Base-by-base conservation (phyloP, 805 yeast genomes). In the Zygosaccharomyces bisporus region DNA sequence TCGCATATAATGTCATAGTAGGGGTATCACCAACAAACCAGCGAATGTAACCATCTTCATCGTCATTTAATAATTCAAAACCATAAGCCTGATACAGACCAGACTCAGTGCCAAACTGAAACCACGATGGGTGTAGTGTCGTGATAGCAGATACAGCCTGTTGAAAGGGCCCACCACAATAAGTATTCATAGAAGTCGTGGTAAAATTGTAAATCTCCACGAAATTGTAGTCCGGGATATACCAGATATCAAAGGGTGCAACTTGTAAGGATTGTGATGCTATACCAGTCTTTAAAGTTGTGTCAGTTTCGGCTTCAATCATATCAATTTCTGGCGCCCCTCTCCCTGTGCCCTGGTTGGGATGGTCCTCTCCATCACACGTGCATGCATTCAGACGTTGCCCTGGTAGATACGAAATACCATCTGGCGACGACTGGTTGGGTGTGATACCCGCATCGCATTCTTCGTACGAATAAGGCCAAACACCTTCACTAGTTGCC, bases 301-400 rank as follows among this genome's bases (percentile, higher is more conserved):
- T 72, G 51, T 79, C 81, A 19, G 80, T 77, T 54, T 87, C 89
- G 50, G 83, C 96, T 76, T 91, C 98, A 42, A 91, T 63, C 35
- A 82, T 80, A 78, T 91, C 98, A 55, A 91, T 87, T 73, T 89
- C 97, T 6, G 96, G 96, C 0, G 96, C 95, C 42, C 96, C 96
- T 65, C 98, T 80, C 10, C 97, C 97, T 1, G 68, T 65, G 39
- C 97, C 97, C 17, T 70, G 76, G 62, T 83, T 89, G 36, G 98
- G 98, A 63, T 90, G 97, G 39, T 83, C 88, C 55, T 80, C 87
- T 19, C 83, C 88, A 19, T 73, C 68, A 69, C 97, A 90, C 0
- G 91, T 82, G 68, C 98, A 90, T 9, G 74, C 63, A 60, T 73
- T 79, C 51, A 90, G 71, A 52, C 76, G 76, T 66, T 90, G 96